These are phyloP conservation scores for Davidsoniella australis DNA, from an alignment of 2,329 filamentous ascomycete genomes.

Conservation along the genomic window DNA sequence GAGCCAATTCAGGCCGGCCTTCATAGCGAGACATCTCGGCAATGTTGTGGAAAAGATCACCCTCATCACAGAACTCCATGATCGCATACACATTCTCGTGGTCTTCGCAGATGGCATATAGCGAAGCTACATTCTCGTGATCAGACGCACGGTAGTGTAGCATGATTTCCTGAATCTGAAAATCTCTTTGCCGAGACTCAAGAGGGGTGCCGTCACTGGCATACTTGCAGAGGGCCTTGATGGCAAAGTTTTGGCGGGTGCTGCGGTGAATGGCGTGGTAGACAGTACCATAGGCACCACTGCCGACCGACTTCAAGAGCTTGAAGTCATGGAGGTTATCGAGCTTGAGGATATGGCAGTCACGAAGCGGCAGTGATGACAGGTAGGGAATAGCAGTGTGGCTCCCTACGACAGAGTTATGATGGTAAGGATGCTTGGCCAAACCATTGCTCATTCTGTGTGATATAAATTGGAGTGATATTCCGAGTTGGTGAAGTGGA, in stretches of 20 bases:
- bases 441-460: too few species aligned
- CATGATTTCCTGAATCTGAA: constrained; percentile 84
- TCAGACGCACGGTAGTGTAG: constrained; percentile 78
- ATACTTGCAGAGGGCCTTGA: constrained; percentile 91
- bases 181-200: constrained; percentile 71
- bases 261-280: constrained; percentile 59
- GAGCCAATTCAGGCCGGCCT: constrained; percentile 77
- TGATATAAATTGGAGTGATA: too few species aligned
- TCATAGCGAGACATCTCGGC: constrained; percentile 88
- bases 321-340: too few species aligned
- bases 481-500: too few species aligned
- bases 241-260: constrained; percentile 70
- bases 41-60: constrained; percentile 93
- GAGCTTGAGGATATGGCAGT: too few species aligned
- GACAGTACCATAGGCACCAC: constrained; percentile 91
- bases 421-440: too few species aligned
- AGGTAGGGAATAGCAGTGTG: too few species aligned
- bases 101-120: constrained; percentile 85
- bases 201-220: constrained; percentile 53
- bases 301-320: constrained; percentile 56
- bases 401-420: too few species aligned
- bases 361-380: too few species aligned
- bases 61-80: constrained; percentile 91
- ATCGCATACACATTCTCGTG: constrained; percentile 90
- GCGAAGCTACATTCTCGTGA: constrained; percentile 83